Conservation (phyloP, 2,329 filamentous ascomycete species). For the Ilyonectria robusta region DNA sequence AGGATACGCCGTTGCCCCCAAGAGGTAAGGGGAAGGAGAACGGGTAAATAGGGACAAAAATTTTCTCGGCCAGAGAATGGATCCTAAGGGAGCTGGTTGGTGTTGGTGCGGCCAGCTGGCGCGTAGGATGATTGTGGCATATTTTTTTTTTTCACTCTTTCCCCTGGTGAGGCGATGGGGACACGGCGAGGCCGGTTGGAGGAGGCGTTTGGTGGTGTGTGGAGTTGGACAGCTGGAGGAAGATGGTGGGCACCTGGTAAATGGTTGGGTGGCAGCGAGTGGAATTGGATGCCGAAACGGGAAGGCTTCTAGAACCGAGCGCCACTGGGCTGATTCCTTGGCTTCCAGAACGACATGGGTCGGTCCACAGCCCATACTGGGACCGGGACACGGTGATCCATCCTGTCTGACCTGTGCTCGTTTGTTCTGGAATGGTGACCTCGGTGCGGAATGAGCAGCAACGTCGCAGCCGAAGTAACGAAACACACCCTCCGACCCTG, state of each 20-base stretch:
- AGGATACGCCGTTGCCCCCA: constrained; percentile 13
- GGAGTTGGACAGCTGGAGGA: constrained; percentile 26
- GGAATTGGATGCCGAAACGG: constrained; percentile 25
- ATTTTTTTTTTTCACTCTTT: constrained; percentile 15
- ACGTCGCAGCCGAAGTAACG: neutral
- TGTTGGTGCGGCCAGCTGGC: constrained; percentile 22
- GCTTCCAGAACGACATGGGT: constrained; percentile 42
- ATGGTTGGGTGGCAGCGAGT: constrained; percentile 34
- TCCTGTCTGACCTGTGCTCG: neutral
- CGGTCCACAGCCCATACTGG: constrained; percentile 9
- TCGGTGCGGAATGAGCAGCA: constrained; percentile 9
- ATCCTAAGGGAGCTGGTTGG: constrained; percentile 11
- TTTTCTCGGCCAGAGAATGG: constrained; percentile 23
- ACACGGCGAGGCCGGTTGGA: constrained; percentile 48
- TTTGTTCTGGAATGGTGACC: neutral
- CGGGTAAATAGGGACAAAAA: constrained; percentile 2
- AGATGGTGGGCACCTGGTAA: constrained; percentile 20
- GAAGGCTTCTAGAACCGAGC: constrained; percentile 46
- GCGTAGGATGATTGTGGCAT: constrained; percentile 35
- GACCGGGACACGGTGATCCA: neutral
- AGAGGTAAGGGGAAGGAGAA: constrained; percentile 7
- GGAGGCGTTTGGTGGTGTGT: constrained; percentile 38
- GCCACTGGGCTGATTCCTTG: constrained; percentile 29
- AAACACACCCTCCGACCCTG: neutral
- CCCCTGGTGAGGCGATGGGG: constrained; percentile 46